A percentile compares a stretch with the other conserved stretches of the same genome.
Conservation (phyloP, 371 early-diverging fungal species). For the Lichtheimia ornata region DNA sequence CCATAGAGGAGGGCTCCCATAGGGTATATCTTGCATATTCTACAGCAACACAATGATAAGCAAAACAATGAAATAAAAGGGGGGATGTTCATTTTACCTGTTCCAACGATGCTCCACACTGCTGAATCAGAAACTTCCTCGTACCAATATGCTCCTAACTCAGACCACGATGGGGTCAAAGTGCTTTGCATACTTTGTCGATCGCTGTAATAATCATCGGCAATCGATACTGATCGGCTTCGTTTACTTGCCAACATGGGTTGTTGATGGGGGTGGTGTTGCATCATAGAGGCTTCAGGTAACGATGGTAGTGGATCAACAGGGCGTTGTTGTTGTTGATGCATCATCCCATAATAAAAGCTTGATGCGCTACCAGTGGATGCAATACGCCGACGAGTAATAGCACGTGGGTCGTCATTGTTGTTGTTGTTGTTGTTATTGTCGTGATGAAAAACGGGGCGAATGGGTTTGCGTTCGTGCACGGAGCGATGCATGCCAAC, state of each 20-base stretch:
- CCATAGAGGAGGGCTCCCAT: constrained; percentile 45
- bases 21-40: constrained; percentile 73
- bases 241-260: constrained; percentile 7
- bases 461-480: constrained; percentile 8
- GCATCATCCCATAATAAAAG: constrained; percentile 6
- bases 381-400: constrained; percentile 10
- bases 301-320: constrained; percentile 1
- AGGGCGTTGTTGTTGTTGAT: not conserved
- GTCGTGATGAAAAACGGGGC: not conserved
- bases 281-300: not conserved
- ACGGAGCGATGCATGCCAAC: constrained; percentile 25
- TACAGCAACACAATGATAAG: not conserved
- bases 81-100: constrained; percentile 24
- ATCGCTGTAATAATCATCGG: constrained; percentile 1
- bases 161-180: constrained; percentile 9
- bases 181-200: constrained; percentile 3
- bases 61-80: not conserved
- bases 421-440: not conserved
- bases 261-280: constrained; percentile 7
- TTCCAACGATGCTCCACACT: constrained; percentile 83
- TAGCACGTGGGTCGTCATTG: not conserved
- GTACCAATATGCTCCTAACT: constrained; percentile 52
- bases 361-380: constrained; percentile 3
- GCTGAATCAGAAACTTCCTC: constrained; percentile 83
- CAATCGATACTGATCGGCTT: constrained; percentile 8